Evolutionary conservation across 306 rosid species (phyloP).

Genomic region (peach (Prunus persica)): DNA sequence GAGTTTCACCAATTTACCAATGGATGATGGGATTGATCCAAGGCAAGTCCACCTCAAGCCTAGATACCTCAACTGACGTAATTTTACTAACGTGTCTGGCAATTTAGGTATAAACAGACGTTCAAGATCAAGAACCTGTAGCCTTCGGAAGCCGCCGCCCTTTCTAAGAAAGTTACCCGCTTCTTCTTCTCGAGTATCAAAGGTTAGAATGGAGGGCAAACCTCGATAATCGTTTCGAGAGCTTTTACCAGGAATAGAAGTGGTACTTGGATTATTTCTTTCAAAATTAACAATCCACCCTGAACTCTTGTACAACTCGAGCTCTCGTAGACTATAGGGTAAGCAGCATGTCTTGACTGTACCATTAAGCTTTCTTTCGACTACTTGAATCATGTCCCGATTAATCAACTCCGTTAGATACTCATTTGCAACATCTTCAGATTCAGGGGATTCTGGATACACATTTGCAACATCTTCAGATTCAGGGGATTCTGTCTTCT

Average conservation of each 20-base stretch:
- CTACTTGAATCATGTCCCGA: slow-evolving; percentile 28
- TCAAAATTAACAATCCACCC: slow-evolving; percentile 8
- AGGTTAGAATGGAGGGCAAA: slow-evolving; percentile 18
- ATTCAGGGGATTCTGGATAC: no score
- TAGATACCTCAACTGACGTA: slow-evolving; percentile 24
- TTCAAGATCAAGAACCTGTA: slow-evolving; percentile 25
- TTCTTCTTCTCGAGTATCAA: slow-evolving; percentile 30
- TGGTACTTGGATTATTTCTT: background rate
- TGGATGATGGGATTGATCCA: slow-evolving; percentile 23
- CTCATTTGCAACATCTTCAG: background rate
- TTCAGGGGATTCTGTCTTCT: slow-evolving; percentile 3
- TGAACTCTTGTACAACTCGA: background rate
- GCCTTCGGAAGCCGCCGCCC: background rate
- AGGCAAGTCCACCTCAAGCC: slow-evolving; percentile 37
- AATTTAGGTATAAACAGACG: slow-evolving; percentile 34
- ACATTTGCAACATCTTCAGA: no score
- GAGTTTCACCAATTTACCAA: slow-evolving; percentile 27
- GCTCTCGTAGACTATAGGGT: slow-evolving; percentile 22
- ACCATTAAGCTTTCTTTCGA: slow-evolving; percentile 27
- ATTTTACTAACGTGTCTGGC: slow-evolving; percentile 17
- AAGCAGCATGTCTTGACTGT: slow-evolving; percentile 32
- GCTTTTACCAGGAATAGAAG: background rate
- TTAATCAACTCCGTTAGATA: slow-evolving; percentile 16
- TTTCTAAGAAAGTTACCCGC: slow-evolving; percentile 14
- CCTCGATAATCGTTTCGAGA: background rate